Evolutionary conservation across 2,329 filamentous ascomycete genomes (phyloP).

Genomic region (Calonectria montana): DNA sequence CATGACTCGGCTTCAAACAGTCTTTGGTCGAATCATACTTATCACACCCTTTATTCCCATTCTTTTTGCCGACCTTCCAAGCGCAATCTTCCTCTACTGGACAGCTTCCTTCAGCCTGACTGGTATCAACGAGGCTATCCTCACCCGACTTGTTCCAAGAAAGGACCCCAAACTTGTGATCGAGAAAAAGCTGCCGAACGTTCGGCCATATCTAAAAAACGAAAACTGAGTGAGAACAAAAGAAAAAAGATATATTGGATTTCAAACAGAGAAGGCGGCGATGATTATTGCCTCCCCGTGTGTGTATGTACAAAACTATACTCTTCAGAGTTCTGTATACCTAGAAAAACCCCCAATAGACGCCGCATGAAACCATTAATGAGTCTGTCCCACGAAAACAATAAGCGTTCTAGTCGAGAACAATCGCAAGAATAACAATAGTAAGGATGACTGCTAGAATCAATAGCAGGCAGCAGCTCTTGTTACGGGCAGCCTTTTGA

Average conservation of each 20-base stretch:
- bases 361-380: conserved; percentile 34
- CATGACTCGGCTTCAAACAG: conserved; percentile 37
- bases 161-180: conserved; percentile 29
- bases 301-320: conserved; percentile 40
- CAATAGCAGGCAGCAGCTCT: conserved; percentile 90
- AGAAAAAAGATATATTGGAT: conserved; percentile 29
- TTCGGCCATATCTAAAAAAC: conserved; percentile 38
- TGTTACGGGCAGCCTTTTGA: conserved; percentile 95
- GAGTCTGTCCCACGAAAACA: conserved; percentile 26
- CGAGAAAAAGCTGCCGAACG: conserved; percentile 18
- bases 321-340: conserved; percentile 35
- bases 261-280: conserved; percentile 10
- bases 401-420: conserved; percentile 69
- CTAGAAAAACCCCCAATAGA: conserved; percentile 41
- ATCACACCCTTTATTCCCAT: conserved; percentile 49
- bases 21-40: conserved; percentile 46
- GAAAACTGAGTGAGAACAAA: conserved; percentile 10
- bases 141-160: conserved; percentile 38
- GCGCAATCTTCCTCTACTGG: conserved; percentile 56
- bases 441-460: conserved; percentile 90
- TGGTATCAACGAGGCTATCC: conserved; percentile 47
- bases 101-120: conserved; percentile 50
- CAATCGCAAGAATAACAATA: conserved; percentile 88
- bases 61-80: conserved; percentile 50
- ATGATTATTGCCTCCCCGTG: conserved; percentile 28